These are phyloP conservation scores for Saccharomycopsis guyanensis DNA, from an alignment of 805 yeast species.

Conservation along the genomic window DNA sequence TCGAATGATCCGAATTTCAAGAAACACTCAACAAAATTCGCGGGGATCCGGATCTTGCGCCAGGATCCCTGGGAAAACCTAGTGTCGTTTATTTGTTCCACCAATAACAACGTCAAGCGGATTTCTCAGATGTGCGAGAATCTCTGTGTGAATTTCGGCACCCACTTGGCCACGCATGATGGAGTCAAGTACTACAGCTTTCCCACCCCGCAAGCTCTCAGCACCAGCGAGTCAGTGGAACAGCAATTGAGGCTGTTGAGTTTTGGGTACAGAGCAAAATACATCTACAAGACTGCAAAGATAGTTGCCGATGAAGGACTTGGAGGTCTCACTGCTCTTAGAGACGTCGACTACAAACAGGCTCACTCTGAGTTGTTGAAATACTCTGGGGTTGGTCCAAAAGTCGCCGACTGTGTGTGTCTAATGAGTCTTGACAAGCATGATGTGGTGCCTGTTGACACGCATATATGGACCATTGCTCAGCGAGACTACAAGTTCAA, in stretches of 20 bases:
- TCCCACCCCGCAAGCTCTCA: slow-evolving; percentile 56
- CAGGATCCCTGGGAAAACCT: slow-evolving; percentile 98
- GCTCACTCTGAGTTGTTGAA: slow-evolving; percentile 54
- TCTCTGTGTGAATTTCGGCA: slow-evolving; percentile 66
- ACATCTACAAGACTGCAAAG: slow-evolving; percentile 69
- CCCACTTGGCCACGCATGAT: slow-evolving; percentile 42
- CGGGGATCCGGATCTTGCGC: slow-evolving; percentile 75
- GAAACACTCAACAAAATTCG: slow-evolving; percentile 32
- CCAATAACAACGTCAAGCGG: slow-evolving; percentile 92
- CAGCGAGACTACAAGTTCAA: slow-evolving; percentile 66
- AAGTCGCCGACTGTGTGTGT: slow-evolving; percentile 95
- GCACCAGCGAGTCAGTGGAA: slow-evolving; percentile 35
- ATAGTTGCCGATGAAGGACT: slow-evolving; percentile 32
- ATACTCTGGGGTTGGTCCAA: slow-evolving; percentile 90
- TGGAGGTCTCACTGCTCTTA: slow-evolving; percentile 33
- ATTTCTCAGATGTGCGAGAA: slow-evolving; percentile 88
- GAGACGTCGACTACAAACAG: slow-evolving; percentile 39
- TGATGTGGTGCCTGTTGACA: slow-evolving; percentile 89
- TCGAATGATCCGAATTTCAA: slow-evolving; percentile 43
- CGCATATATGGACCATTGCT: slow-evolving; percentile 90
- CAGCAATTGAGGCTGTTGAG: slow-evolving; percentile 35
- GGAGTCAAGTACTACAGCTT: slow-evolving; percentile 60
- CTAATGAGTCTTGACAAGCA: slow-evolving; percentile 84
- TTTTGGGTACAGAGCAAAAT: slow-evolving; percentile 92
- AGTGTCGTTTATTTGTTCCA: slow-evolving; percentile 84